Evolutionary conservation across 768 basidiomycete genomes (phyloP).

Genomic region (Tulasnella sp.): DNA sequence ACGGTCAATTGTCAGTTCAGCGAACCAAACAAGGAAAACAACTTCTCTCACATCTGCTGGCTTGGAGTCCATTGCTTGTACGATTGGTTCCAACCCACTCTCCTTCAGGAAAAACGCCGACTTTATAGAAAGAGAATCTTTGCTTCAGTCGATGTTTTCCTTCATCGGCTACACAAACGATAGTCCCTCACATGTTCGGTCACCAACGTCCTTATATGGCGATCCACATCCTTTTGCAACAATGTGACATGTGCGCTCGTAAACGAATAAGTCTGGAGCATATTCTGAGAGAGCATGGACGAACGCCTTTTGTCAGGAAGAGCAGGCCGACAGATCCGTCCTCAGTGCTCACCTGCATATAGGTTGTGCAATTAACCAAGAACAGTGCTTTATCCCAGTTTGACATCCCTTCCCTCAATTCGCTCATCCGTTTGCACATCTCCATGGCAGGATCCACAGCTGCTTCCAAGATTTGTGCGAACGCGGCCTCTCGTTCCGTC

Average conservation of each 20-base stretch:
- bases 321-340: background rate
- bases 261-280: constrained; percentile 61
- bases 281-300: constrained; percentile 39
- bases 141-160: background rate
- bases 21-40: background rate
- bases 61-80: constrained; percentile 32
- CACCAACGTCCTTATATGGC: constrained; percentile 54
- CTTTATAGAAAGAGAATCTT: constrained; percentile 25
- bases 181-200: constrained; percentile 65
- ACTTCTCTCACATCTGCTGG: constrained; percentile 30
- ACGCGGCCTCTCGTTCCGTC: constrained; percentile 36
- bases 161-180: background rate
- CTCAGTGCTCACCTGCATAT: constrained; percentile 56
- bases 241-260: constrained; percentile 50
- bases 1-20: background rate
- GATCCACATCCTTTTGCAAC: constrained; percentile 55
- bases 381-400: constrained; percentile 80
- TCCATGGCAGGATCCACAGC: constrained; percentile 79
- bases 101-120: constrained; percentile 34
- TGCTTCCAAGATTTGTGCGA: constrained; percentile 68
- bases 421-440: constrained; percentile 60
- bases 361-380: constrained; percentile 76
- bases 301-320: background rate
- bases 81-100: constrained; percentile 36
- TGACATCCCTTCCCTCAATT: constrained; percentile 47